Base-by-base conservation (phyloP, 495 filamentous ascomycete species). In the Aspergillus haitiensis region DNA sequence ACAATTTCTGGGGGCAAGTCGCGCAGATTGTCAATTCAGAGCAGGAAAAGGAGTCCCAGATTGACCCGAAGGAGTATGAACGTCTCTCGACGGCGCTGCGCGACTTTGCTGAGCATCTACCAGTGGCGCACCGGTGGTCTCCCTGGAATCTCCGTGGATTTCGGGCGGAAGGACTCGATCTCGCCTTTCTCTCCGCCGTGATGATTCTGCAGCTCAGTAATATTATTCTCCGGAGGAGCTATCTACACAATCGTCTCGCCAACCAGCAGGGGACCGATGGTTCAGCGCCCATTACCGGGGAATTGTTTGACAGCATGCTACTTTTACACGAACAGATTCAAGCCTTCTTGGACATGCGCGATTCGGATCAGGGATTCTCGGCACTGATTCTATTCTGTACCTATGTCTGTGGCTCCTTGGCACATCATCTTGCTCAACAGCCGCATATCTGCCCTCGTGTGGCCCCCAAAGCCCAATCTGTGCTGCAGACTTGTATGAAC, bases 321-420 rank as follows among this genome's bases (percentile, higher is more conserved):
- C 10, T 51, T 15, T 33, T 51, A 9, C 21, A 51, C 21, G 48
- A 51, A 34, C 18, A 51, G 11, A 51, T 51, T 33, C 12, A 51
- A 27, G 48, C 31, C 0, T 51, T 51, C 21, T 51, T 51, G 6
- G 48, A 51, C 5, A 34, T 51, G 12, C 21, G 48, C 21, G 33
- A 27, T 1, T 33, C 48, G 2, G 48, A 51, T 15, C 48, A 51
- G 48, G 31, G 48, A 6, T 33, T 51, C 48, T 33, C 48, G 10
- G 48, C 18, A 6, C 10, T 51, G 21, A 33, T 51, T 21, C 5
- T 33, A 3, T 51, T 51, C 11, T 51, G 48, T 10, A n/a, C 36
- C 7, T 51, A 51, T n/a, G 48, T 51, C 31, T 51, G 48, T 34
- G 46, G 46, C 15, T 49, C 46, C 13, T 31, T 49, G 8, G 46